A percentile compares a stretch with the other conserved stretches of the same genome.
Conservation (phyloP, 805 yeast species). For the Kluyveromyces starmeri region DNA sequence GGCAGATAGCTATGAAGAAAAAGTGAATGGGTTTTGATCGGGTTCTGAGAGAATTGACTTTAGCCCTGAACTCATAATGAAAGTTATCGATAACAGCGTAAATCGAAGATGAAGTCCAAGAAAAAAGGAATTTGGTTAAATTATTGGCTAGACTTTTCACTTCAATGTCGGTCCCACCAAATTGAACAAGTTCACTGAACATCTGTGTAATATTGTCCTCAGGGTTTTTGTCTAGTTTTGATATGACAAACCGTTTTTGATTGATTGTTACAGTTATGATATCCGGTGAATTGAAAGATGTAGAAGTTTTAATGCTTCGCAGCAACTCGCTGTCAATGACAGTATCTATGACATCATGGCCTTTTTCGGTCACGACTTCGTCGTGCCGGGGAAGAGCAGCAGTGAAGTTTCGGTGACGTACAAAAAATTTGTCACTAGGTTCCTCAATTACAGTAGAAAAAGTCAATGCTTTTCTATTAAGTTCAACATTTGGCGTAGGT, state of each 20-base stretch:
- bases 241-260: conserved; percentile 11
- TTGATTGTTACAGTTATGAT: conserved; percentile 12
- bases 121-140: conserved; percentile 16
- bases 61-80: conserved; percentile 21
- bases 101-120: conserved; percentile 14
- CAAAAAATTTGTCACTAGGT: conserved; percentile 14
- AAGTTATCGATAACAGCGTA: conserved; percentile 16
- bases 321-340: too few species aligned
- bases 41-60: conserved; percentile 14
- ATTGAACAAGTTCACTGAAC: conserved; percentile 16
- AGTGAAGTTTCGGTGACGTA: too few species aligned
- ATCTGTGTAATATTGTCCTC: conserved; percentile 8
- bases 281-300: conserved; percentile 12
- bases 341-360: too few species aligned
- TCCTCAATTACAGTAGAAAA: conserved; percentile 25
- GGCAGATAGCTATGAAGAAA: conserved; percentile 23
- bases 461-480: conserved; percentile 12
- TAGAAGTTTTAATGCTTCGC: too few species aligned
- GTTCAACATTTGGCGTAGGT: conserved; percentile 5
- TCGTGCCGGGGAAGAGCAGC: conserved; percentile 1
- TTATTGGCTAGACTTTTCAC: conserved; percentile 11
- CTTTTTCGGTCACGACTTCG: background rate
- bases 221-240: conserved; percentile 12
- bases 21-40: conserved; percentile 28
- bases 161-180: conserved; percentile 23